Percentiles rank a stretch among this genome's conserved stretches.
Conservation (phyloP, 208 protist species). For the Trypanosoma avium region DNA sequence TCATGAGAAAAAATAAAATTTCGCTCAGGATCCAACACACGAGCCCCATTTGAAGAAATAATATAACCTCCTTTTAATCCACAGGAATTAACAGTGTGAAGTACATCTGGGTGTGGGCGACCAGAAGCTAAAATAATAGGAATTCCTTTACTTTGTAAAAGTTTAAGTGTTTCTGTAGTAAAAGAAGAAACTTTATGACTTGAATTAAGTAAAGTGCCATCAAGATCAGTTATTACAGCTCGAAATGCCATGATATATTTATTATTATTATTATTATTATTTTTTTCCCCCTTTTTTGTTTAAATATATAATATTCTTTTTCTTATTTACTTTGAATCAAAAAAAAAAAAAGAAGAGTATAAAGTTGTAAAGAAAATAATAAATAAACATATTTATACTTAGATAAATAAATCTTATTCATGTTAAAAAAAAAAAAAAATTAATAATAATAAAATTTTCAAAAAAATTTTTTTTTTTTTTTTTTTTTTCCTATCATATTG, state of each 20-base stretch:
- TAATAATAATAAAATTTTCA: too few relatives aligned
- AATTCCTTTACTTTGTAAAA: slow-evolving; percentile 27
- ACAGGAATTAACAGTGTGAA: slow-evolving; percentile 43
- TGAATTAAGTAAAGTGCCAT: slow-evolving; percentile 61
- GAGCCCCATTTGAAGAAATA: slow-evolving; percentile 76
- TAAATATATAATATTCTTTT: slow-evolving; percentile 4
- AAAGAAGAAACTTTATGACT: slow-evolving; percentile 33
- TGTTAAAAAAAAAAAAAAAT: too few relatives aligned
- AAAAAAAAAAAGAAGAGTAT: too few relatives aligned
- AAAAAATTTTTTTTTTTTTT: too few relatives aligned
- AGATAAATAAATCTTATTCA: too few relatives aligned
- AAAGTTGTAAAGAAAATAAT: too few relatives aligned
- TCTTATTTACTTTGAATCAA: too few relatives aligned
- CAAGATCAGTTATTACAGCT: slow-evolving; percentile 62
- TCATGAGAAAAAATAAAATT: slow-evolving; percentile 34
- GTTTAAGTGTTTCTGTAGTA: slow-evolving; percentile 33
- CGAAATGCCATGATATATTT: slow-evolving; percentile 29
- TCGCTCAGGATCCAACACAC: slow-evolving; percentile 43
- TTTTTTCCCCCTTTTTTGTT: neutral
- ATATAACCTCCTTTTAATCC: slow-evolving; percentile 53
- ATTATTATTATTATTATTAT: neutral
- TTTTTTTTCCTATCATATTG: too few relatives aligned
- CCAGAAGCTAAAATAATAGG: slow-evolving; percentile 67
- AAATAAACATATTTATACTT: too few relatives aligned
- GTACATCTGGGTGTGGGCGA: slow-evolving; percentile 61